Percentiles rank a stretch among this genome's conserved stretches.
phyloP scores from a whole-genome alignment of 345 rosid genomes.

The Euclidium syriacum region DNA sequence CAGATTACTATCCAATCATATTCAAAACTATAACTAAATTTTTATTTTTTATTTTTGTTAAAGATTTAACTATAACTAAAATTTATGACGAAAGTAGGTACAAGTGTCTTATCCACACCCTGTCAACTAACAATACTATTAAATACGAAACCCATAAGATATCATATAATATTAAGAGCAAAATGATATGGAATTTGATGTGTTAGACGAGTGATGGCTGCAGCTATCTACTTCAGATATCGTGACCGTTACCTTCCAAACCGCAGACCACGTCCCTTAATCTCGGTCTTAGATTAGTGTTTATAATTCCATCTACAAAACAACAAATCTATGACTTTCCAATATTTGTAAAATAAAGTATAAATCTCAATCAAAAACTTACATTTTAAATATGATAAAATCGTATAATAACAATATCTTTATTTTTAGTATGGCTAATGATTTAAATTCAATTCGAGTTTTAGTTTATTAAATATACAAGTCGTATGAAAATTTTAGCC shows the following conservation, averaged over 20 bases:
- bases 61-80: not conserved
- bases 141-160: not conserved
- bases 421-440: too few species aligned
- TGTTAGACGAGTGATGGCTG: slow-evolving; percentile 11
- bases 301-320: not conserved
- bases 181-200: not conserved
- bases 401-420: too few species aligned
- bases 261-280: not conserved
- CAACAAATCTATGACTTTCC: slow-evolving; percentile 3
- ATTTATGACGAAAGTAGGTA: slow-evolving; percentile 9
- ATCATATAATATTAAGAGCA: not conserved
- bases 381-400: too few species aligned
- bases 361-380: too few species aligned
- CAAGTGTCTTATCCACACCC: not conserved
- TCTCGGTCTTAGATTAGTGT: not conserved
- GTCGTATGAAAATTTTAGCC: too few species aligned
- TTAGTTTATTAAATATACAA: too few species aligned
- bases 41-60: too few species aligned
- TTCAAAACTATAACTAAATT: not conserved
- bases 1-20: too few species aligned
- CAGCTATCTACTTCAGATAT: slow-evolving; percentile 14
- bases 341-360: not conserved
- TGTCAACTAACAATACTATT: not conserved
- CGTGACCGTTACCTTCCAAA: slow-evolving; percentile 2
- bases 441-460: too few species aligned